Evolutionary conservation across 768 basidiomycete species (phyloP).

Genomic region (Phanerochaete sordida): DNA sequence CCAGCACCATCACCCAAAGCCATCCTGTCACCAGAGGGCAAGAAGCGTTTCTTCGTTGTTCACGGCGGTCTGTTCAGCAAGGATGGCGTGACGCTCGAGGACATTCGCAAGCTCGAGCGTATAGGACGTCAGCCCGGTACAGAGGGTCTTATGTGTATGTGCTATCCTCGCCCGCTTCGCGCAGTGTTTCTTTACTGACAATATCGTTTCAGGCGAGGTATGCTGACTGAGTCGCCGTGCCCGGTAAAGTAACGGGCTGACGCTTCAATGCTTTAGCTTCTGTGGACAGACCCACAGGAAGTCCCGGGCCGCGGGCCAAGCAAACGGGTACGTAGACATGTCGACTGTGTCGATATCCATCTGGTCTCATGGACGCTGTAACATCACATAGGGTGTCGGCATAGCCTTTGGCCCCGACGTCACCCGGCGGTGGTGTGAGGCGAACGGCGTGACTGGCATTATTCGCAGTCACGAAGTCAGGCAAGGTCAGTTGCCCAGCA

Average conservation of each 20-base stretch:
- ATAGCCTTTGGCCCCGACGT: slow-evolving; percentile 96
- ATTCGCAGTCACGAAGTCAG: slow-evolving; percentile 97
- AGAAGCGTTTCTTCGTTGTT: slow-evolving; percentile 89
- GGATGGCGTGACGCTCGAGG: slow-evolving; percentile 92
- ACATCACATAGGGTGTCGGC: slow-evolving; percentile 92
- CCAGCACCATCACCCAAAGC: slow-evolving; percentile 39
- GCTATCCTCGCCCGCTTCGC: slow-evolving; percentile 23
- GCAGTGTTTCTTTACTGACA: background rate
- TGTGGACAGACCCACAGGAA: slow-evolving; percentile 97
- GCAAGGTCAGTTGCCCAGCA: slow-evolving; percentile 53
- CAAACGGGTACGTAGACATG: slow-evolving; percentile 86
- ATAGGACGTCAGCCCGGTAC: slow-evolving; percentile 90
- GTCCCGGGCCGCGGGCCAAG: slow-evolving; percentile 88
- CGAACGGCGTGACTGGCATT: slow-evolving; percentile 83
- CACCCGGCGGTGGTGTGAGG: slow-evolving; percentile 82
- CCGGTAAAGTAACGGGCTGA: slow-evolving; percentile 7
- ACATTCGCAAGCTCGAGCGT: slow-evolving; percentile 84
- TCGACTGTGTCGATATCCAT: too few species aligned
- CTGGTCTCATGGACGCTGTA: too few species aligned
- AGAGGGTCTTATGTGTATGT: slow-evolving; percentile 92
- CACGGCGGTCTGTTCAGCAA: slow-evolving; percentile 97
- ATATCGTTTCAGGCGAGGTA: slow-evolving; percentile 55
- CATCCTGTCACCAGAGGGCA: slow-evolving; percentile 80
- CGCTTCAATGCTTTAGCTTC: slow-evolving; percentile 43
- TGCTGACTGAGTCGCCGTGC: slow-evolving; percentile 15